A percentile compares a stretch with the other conserved stretches of the same genome.
Conservation (phyloP, 2,329 filamentous ascomycete genomes). For the Bretziella fagacearum region DNA sequence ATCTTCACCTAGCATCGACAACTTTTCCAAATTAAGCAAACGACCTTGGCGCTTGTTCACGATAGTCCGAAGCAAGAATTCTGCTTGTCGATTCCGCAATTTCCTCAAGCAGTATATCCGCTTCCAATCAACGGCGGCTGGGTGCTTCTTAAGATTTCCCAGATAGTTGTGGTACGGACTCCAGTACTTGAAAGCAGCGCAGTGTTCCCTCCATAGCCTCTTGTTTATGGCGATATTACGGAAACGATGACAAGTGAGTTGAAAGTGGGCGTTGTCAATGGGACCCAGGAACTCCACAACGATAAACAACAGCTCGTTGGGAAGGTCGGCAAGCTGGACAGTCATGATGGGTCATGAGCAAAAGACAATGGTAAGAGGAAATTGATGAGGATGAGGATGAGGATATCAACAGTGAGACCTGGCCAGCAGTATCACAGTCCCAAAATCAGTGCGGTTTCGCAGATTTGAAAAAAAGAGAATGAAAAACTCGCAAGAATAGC, state of each 20-base stretch:
- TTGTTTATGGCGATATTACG: constrained; percentile 36
- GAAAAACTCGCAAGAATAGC: too few relatives aligned
- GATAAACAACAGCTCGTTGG: constrained; percentile 70
- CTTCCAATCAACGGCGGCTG: constrained; percentile 57
- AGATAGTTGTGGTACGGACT: constrained; percentile 43
- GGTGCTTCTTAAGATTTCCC: constrained; percentile 35
- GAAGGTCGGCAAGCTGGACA: constrained; percentile 28
- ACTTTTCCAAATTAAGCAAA: constrained; percentile 49
- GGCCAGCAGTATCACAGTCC: not conserved
- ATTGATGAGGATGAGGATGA: not conserved
- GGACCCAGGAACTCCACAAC: constrained; percentile 51
- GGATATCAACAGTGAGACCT: not conserved
- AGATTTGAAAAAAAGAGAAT: too few relatives aligned
- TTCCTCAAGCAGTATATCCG: constrained; percentile 42
- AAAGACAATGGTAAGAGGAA: not conserved
- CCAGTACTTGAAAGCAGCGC: constrained; percentile 61
- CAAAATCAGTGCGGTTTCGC: too few relatives aligned
- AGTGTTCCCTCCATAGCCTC: constrained; percentile 64
- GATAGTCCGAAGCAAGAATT: constrained; percentile 46
- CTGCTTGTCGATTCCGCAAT: constrained; percentile 33
- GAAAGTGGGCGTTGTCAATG: constrained; percentile 27
- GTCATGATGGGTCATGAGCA: not conserved
- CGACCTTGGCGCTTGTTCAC: constrained; percentile 54
- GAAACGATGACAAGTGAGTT: constrained; percentile 19
- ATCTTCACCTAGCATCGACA: constrained; percentile 64